Evolutionary conservation across 345 rosid genomes (phyloP).

Genomic region (Anastatica hierochuntica): DNA sequence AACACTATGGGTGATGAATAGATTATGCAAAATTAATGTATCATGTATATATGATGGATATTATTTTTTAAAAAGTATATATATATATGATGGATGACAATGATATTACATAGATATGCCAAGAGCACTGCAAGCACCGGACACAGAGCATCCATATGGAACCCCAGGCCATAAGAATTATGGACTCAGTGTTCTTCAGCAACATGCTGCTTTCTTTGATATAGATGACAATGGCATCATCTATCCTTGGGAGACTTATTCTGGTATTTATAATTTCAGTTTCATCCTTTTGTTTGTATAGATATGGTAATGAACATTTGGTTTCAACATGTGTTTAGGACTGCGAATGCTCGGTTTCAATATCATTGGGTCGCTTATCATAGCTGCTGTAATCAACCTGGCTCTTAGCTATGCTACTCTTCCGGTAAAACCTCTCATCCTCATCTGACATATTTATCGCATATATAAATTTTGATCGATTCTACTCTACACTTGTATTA

Average conservation of each 20-base stretch:
- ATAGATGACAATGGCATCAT: slow-evolving; percentile 68
- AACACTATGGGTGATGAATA: no score
- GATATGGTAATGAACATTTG: background rate
- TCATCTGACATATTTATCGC: no score
- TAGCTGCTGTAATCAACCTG: slow-evolving; percentile 41
- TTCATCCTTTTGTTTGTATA: background rate
- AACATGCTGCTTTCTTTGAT: slow-evolving; percentile 84
- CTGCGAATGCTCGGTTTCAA: slow-evolving; percentile 63
- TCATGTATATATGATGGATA: no score
- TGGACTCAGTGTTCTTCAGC: slow-evolving; percentile 73
- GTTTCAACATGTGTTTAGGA: slow-evolving; percentile 32
- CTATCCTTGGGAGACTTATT: slow-evolving; percentile 92
- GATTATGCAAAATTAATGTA: no score
- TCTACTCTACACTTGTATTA: no score
- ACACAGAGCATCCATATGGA: slow-evolving; percentile 70
- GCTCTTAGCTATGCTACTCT: slow-evolving; percentile 58
- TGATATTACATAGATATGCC: slow-evolving; percentile 48
- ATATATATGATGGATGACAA: background rate
- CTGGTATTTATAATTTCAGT: slow-evolving; percentile 29
- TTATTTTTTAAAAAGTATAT: no score
- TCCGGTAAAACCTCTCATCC: slow-evolving; percentile 31
- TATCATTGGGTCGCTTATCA: slow-evolving; percentile 37
- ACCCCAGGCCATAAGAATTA: slow-evolving; percentile 50
- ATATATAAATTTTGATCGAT: no score
- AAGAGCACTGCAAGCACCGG: slow-evolving; percentile 79